Percentiles rank a stretch among this genome's conserved stretches.
Conservation (phyloP, 2,329 filamentous ascomycete genomes). For the Passalora sequoiae region DNA sequence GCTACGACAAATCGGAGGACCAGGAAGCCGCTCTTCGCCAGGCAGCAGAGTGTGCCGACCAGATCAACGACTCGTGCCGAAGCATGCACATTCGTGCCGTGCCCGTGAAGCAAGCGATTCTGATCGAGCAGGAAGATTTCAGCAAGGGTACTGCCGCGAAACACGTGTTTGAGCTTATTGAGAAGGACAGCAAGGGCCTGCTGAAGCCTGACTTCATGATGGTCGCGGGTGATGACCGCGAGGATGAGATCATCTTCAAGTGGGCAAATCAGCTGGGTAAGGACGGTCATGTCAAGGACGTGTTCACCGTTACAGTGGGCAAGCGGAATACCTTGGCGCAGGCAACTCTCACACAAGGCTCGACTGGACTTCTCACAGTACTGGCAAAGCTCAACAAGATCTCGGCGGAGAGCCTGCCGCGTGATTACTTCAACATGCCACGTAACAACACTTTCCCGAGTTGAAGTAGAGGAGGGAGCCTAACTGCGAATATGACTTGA, state of each 20-base stretch:
- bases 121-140: conserved; percentile 80
- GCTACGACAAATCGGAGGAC: conserved; percentile 79
- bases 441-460: conserved; percentile 20
- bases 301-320: conserved; percentile 81
- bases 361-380: conserved; percentile 60
- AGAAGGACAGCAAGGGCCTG: conserved; percentile 16
- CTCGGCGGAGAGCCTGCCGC: conserved; percentile 23
- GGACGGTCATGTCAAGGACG: conserved; percentile 48
- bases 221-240: conserved; percentile 83
- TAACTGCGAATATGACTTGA: not conserved
- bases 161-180: conserved; percentile 58
- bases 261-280: conserved; percentile 80
- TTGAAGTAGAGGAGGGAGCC: not conserved
- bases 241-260: conserved; percentile 88
- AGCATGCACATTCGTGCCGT: conserved; percentile 78
- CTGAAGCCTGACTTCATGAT: conserved; percentile 72
- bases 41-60: conserved; percentile 83
- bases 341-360: conserved; percentile 81
- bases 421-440: conserved; percentile 28
- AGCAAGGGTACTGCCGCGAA: conserved; percentile 81
- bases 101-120: conserved; percentile 67
- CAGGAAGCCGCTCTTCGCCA: conserved; percentile 68
- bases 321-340: conserved; percentile 82
- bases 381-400: conserved; percentile 32
- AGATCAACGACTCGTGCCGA: conserved; percentile 91